phyloP scores from a whole-genome alignment of 164 flowering plant genomes.

The Magnolia changhungtana region DNA sequence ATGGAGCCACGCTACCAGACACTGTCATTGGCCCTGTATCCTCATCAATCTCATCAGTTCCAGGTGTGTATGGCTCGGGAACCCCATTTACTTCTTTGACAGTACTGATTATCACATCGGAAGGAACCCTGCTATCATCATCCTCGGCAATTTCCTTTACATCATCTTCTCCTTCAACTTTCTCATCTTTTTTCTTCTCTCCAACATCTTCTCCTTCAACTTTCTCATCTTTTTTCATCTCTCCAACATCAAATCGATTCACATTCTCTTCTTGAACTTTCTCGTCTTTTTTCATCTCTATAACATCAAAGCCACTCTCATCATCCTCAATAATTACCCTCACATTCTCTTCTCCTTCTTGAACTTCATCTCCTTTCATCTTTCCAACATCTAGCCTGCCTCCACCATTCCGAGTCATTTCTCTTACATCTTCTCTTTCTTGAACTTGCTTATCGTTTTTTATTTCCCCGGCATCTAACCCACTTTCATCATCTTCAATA shows the following conservation, averaged over 20 bases:
- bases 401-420: neutral
- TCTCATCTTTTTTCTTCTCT: conserved; percentile 17
- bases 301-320: neutral
- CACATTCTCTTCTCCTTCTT: conserved; percentile 5
- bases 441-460: neutral
- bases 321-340: neutral
- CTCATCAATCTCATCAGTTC: neutral
- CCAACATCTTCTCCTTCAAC: conserved; percentile 7
- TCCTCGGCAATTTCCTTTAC: neutral
- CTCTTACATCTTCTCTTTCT: conserved; percentile 4
- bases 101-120: neutral
- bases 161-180: neutral
- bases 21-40: neutral
- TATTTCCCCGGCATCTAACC: conserved; percentile 3
- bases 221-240: neutral
- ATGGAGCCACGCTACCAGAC: neutral
- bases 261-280: neutral
- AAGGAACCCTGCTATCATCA: neutral
- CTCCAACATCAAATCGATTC: neutral
- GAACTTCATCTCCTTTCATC: neutral
- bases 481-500: no score
- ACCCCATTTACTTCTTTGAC: neutral
- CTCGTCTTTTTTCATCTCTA: conserved; percentile 3
- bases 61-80: neutral
- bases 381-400: neutral